Base-by-base conservation (phyloP, 371 early-diverging fungal genomes). In the Mucor indicus region DNA sequence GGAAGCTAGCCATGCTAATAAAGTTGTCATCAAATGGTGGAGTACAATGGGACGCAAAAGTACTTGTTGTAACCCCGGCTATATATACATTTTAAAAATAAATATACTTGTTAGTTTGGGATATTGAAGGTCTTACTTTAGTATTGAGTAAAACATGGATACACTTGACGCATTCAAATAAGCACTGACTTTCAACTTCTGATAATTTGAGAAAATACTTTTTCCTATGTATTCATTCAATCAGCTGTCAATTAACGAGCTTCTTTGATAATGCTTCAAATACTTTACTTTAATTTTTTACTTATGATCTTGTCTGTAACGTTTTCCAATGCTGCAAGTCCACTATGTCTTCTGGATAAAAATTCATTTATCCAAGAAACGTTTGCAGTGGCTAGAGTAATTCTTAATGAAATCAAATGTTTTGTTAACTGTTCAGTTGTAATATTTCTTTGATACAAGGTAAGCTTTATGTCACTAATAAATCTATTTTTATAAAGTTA, bases 161-260 rank as follows among this genome's bases (percentile, higher is more conserved):
- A 57, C 85, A 85, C 16, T 79, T 73, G 2, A 83, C 67, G 41
- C 79, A 82, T 57, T 85, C 83, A 17, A 78, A 63, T 31, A 80
- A 35, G 23, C 69, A 69, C 13, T 36, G 41, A 33, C 57, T 65
- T 29, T 71, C 72, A 12, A 13, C 41, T 19, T 67, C 65, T 10
- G 29, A 44, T 4, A 50, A n/a, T 38, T 44, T 55, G 11, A 27
- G 37, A 11, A 20, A 38, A 21, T 44, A 41, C 33, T 60, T 57
- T 48, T 62, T 57, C 32, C 55, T 60, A 40, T 22, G 10, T 10
- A 11, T 5, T 24, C 6, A 33, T 33, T 13, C 5, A 33, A 13
- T 9, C 3, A 24, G 16, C 31, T 9, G 22, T 22, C n/a, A 30
- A 37, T 17, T n/a, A n/a, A n/a, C n/a, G n/a, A n/a, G n/a, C n/a